Evolutionary conservation across 441 rosid genomes (phyloP), one percentile per base, ranked within the genome.

Genomic region (Biscutella laevigata): DNA sequence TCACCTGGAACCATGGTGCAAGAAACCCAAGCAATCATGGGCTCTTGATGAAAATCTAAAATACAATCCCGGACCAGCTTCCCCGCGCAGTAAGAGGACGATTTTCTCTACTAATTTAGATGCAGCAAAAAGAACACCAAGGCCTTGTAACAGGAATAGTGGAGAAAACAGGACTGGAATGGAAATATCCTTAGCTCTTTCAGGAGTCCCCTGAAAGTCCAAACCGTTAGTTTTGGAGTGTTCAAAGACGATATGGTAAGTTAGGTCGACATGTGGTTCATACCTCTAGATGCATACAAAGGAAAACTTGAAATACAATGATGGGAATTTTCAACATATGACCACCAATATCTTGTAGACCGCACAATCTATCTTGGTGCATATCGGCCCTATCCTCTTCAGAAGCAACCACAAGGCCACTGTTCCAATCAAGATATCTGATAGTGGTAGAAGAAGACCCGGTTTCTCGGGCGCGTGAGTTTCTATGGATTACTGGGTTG

Each of bases 1-100:
- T 65, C 77, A 92, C 99, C 97, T 87, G 55, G 97, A 82, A 69
- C 99, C 99, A 74, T 86, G 99, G 71, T 86, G 95, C 77, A 88
- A 62, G 76, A 92, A 86, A 33, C 86, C 92, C 59, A 88, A 64
- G 79, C 81, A 92, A 69, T 88, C 95, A 64, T 84, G 90, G 54
- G 71, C 78, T 63, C 77, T 61, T 17, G 95, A 73, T 12, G 92
- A 80, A 71, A 78, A 72, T 67, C 83, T 73, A 69, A 80, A 83
- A 72, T 84, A 92, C 22, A 75, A 63, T 68, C 94, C 95, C 2
- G 84, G 36, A 47, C 84, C 74, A 78, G 85, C 80, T 67, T 79
- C 97, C 5, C 78, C 81, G 7, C 77, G 78, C 32, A 88, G 69
- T 58, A 88, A 73, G 60, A 82, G 77, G 30, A 88, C 61, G 22